Conservation (phyloP, 345 rosid genomes). For the Rhodamnia rubescens region DNA sequence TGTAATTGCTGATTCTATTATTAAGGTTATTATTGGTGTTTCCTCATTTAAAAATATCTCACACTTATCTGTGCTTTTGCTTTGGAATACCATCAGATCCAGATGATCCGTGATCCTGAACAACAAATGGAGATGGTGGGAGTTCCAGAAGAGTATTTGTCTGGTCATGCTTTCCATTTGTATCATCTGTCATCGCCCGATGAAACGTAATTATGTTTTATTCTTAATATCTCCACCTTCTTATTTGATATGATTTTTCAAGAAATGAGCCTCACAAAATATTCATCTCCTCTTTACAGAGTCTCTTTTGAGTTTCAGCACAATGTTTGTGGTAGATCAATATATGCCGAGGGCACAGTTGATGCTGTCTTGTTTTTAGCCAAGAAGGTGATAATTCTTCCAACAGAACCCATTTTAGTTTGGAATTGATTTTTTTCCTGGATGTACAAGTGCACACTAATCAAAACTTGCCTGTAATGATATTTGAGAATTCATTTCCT, state of each 20-base stretch:
- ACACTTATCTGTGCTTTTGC: not conserved
- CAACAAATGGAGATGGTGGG: conserved; percentile 84
- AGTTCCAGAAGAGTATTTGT: conserved; percentile 73
- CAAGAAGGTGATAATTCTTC: conserved; percentile 49
- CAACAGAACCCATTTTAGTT: not conserved
- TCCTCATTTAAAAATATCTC: not conserved
- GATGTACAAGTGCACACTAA: not conserved
- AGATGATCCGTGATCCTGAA: conserved; percentile 74
- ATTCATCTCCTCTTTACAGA: conserved; percentile 18
- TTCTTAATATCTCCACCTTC: not conserved
- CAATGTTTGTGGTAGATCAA: conserved; percentile 91
- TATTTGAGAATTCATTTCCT: not conserved
- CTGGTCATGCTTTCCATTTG: conserved; percentile 91
- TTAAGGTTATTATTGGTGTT: not conserved
- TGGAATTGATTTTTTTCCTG: not conserved
- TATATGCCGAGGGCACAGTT: conserved; percentile 89
- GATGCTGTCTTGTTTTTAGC: conserved; percentile 87
- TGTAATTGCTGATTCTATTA: not conserved
- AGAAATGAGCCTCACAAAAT: not conserved
- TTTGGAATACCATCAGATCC: conserved; percentile 29
- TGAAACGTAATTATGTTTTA: conserved; percentile 43
- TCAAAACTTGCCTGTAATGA: not conserved
- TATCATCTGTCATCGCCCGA: conserved; percentile 87
- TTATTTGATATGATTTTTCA: not conserved
- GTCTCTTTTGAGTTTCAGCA: conserved; percentile 98